Percentiles rank a stretch among this genome's conserved stretches.
These are phyloP conservation scores for Cucumis melo DNA, from an alignment of 306 rosid species.

Conservation along the genomic window DNA sequence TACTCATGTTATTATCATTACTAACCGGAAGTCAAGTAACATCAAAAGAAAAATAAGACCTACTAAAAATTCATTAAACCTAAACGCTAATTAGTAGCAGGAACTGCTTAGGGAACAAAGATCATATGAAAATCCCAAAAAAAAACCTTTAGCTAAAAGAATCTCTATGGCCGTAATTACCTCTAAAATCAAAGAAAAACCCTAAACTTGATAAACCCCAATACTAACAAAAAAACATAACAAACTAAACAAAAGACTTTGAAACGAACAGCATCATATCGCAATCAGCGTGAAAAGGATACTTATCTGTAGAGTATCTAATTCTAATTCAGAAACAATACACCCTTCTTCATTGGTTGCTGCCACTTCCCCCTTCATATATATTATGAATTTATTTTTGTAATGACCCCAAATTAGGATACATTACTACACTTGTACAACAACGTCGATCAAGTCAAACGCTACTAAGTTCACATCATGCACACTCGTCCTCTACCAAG, in stretches of 20 bases:
- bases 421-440: too few relatives aligned
- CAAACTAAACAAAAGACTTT: not conserved
- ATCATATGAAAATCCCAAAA: not conserved
- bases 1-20: too few relatives aligned
- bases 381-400: not conserved
- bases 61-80: not conserved
- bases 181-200: not conserved
- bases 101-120: not conserved
- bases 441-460: too few relatives aligned
- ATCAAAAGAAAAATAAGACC: not conserved
- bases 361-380: not conserved
- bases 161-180: not conserved
- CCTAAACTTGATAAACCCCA: not conserved
- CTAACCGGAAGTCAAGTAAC: not conserved
- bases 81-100: not conserved
- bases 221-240: not conserved
- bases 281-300: not conserved
- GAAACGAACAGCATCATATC: not conserved
- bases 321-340: not conserved
- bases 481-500: too few relatives aligned
- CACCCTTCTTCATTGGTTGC: not conserved
- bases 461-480: too few relatives aligned
- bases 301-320: not conserved
- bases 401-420: too few relatives aligned
- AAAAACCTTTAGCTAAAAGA: not conserved